Evolutionary conservation across 83 land plant species (phyloP).

Genomic region (Picea mariana): DNA sequence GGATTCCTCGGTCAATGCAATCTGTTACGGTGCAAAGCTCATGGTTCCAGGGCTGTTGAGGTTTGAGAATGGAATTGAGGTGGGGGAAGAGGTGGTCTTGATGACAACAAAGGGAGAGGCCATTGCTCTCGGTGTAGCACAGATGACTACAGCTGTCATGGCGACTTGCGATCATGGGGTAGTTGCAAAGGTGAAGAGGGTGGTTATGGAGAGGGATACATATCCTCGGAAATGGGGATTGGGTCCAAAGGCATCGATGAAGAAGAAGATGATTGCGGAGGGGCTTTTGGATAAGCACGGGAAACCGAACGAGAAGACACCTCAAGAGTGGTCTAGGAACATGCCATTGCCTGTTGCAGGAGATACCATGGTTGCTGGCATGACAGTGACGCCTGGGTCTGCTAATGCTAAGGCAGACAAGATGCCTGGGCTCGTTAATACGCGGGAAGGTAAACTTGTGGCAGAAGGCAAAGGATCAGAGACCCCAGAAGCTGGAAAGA

Average conservation of each 20-base stretch:
- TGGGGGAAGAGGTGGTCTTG: conserved; percentile 74
- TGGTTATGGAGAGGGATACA: conserved; percentile 86
- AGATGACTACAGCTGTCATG: conserved; percentile 85
- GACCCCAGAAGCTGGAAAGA: not conserved
- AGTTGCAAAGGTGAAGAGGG: conserved; percentile 81
- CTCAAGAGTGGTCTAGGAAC: conserved; percentile 73
- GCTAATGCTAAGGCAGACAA: not conserved
- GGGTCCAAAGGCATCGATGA: conserved; percentile 73
- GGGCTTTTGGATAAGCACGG: conserved; percentile 76
- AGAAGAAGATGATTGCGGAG: conserved; percentile 72
- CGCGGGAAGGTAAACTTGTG: not conserved
- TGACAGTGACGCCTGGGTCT: conserved; percentile 31
- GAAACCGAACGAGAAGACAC: conserved; percentile 78
- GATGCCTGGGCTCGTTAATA: conserved; percentile 14
- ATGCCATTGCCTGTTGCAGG: conserved; percentile 53
- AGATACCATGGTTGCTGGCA: conserved; percentile 52
- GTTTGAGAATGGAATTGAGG: conserved; percentile 78
- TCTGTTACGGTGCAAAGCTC: conserved; percentile 82
- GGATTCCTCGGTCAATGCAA: conserved; percentile 85
- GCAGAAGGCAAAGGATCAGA: not conserved
- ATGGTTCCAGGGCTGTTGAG: conserved; percentile 85
- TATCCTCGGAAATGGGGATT: conserved; percentile 87
- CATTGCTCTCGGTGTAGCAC: conserved; percentile 75
- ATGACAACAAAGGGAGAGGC: conserved; percentile 90
- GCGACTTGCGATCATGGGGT: conserved; percentile 86